These are phyloP conservation scores for Tuber borchii DNA, from an alignment of 495 filamentous ascomycete genomes.

Conservation along the genomic window DNA sequence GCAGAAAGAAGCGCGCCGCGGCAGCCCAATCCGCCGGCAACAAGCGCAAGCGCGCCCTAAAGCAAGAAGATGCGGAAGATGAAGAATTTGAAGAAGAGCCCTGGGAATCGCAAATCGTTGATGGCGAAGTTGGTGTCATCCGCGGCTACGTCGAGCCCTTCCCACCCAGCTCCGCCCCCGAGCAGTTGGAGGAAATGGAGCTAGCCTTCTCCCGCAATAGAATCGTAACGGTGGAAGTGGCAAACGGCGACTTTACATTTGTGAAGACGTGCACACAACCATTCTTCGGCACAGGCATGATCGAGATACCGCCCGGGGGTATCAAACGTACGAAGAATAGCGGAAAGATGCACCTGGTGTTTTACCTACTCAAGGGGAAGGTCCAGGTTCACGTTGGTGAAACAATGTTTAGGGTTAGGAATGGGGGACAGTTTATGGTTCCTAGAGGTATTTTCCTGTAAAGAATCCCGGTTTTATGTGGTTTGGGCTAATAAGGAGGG, in stretches of 20 bases:
- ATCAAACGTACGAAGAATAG: constrained; percentile 84
- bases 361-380: constrained; percentile 75
- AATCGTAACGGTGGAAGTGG: constrained; percentile 68
- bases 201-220: constrained; percentile 69
- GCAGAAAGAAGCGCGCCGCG: constrained; percentile 40
- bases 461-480: too few relatives aligned
- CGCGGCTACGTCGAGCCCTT: constrained; percentile 54
- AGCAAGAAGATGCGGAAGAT: constrained; percentile 46
- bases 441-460: constrained; percentile 67
- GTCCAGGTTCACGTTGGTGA: constrained; percentile 71
- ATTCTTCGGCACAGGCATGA: constrained; percentile 81
- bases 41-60: constrained; percentile 41
- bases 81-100: constrained; percentile 50
- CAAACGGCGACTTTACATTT: constrained; percentile 69
- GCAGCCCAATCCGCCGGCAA: constrained; percentile 43
- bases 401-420: constrained; percentile 73
- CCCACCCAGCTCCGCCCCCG: constrained; percentile 52
- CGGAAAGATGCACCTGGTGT: constrained; percentile 89
- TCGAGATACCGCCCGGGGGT: constrained; percentile 74
- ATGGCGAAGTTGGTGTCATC: constrained; percentile 49
- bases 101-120: constrained; percentile 53
- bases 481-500: background rate
- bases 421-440: constrained; percentile 85
- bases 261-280: constrained; percentile 75
- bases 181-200: constrained; percentile 56